Percentiles rank a stretch among this genome's conserved stretches.
phyloP scores from a whole-genome alignment of 768 basidiomycete species.

The Russula vinacea region DNA sequence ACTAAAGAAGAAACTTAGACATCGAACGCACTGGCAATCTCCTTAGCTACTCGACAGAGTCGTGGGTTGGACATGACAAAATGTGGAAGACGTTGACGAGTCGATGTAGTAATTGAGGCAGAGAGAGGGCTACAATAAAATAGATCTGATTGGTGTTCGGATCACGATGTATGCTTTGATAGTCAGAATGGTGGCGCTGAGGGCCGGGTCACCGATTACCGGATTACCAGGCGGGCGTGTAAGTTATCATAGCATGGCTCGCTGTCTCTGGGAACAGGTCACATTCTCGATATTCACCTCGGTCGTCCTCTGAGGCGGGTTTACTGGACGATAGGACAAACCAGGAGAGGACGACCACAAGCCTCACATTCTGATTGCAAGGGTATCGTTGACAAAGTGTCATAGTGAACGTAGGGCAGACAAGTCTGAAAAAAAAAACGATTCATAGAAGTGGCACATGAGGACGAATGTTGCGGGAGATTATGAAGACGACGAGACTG shows the following conservation, averaged over 20 bases:
- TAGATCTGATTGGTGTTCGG: background rate
- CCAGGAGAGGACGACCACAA: too few species aligned
- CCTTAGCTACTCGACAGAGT: slow-evolving; percentile 86
- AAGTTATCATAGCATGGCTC: too few species aligned
- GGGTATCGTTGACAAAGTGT: background rate
- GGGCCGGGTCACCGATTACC: too few species aligned
- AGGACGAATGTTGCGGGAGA: background rate
- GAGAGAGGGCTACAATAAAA: background rate
- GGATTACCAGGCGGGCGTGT: too few species aligned
- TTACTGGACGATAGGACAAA: too few species aligned
- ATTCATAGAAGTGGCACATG: background rate
- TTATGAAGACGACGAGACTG: too few species aligned
- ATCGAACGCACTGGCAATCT: slow-evolving; percentile 68
- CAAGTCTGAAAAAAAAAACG: too few species aligned
- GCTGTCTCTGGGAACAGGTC: too few species aligned
- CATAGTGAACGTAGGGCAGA: background rate
- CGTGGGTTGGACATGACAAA: slow-evolving; percentile 55
- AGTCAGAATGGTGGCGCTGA: background rate
- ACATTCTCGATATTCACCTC: too few species aligned
- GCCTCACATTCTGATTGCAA: too few species aligned
- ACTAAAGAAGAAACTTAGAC: background rate
- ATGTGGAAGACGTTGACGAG: background rate
- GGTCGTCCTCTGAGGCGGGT: too few species aligned
- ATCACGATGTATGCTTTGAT: background rate
- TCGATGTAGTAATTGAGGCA: background rate